These are phyloP conservation scores for Hymenoscyphus occultus DNA, from an alignment of 2,329 filamentous ascomycete genomes.

Conservation along the genomic window DNA sequence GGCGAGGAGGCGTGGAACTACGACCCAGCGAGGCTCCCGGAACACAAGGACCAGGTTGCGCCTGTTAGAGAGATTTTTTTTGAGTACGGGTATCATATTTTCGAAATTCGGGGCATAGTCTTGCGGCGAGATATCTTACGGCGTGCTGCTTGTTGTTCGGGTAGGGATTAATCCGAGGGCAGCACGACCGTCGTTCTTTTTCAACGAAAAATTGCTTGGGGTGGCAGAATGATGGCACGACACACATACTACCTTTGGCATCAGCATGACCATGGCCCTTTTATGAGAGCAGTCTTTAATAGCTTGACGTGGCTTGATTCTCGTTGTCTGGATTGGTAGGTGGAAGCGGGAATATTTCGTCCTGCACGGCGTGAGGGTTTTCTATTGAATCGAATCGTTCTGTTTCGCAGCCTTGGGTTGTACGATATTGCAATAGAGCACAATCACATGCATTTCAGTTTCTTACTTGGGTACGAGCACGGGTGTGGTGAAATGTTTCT, in stretches of 20 bases:
- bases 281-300: constrained; percentile 35
- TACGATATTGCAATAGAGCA: constrained; percentile 39
- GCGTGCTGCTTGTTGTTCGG: constrained; percentile 10
- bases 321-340: constrained; percentile 28
- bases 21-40: constrained; percentile 49
- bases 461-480: background rate
- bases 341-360: constrained; percentile 26
- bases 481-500: background rate
- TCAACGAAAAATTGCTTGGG: constrained; percentile 20
- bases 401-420: constrained; percentile 36
- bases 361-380: constrained; percentile 35
- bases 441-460: constrained; percentile 13
- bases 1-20: constrained; percentile 60
- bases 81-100: constrained; percentile 14
- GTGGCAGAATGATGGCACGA: constrained; percentile 23
- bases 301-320: constrained; percentile 34
- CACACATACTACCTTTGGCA: constrained; percentile 9
- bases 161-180: constrained; percentile 14
- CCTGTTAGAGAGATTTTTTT: constrained; percentile 50
- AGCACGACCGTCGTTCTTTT: constrained; percentile 23
- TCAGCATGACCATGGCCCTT: constrained; percentile 18
- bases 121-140: constrained; percentile 18
- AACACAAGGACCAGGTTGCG: constrained; percentile 59
- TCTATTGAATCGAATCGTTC: constrained; percentile 24
- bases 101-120: constrained; percentile 24